Evolutionary conservation across 2,329 filamentous ascomycete genomes (phyloP), one percentile per base, ranked within the genome.

Genomic region (Penicillium brasilianum): DNA sequence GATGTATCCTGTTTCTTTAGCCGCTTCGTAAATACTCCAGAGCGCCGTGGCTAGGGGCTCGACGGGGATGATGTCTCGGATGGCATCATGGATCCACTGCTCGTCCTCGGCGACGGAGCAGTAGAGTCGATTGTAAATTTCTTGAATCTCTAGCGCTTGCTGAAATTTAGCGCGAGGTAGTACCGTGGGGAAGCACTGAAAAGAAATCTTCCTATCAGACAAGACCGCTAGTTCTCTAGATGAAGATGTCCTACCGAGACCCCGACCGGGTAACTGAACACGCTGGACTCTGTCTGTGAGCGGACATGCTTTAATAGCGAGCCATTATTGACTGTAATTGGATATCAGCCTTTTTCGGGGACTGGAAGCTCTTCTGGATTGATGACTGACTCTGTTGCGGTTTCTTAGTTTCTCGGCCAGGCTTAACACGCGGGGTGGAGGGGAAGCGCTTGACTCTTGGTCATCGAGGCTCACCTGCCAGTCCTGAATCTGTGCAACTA

Each of bases 41-140:
- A 82, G 64, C 2, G 70, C 70, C n/a, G 60, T 61, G 1, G 76
- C 68, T 16, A 82, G 70, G 4, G 68, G 68, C 34, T 80, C 77
- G 3, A 69, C 65, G 11, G 72, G 64, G 7, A 76, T 67, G 8
- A 80, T 60, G 18, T 74, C 69, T 25, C 64, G 57, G 2, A 80
- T 70, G 0, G 72, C 67, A 4, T 64, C 53, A 18, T 70, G 67
- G 1, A 81, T 69, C 77, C 77, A 81, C 1, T 68, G 61, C 28
- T 76, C 71, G 65, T 81, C 77, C 46, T 74, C 69, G 1, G 66
- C 88, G 78, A 74, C 86, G 78, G 59, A 86, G 79, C 75, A 67
- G 55, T 80, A 81, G 3, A 80, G 71, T 83, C 87, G 69, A 80
- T 84, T 69, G 83, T 83, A 80, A 83, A 87, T 73, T 79, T 84